phyloP scores from a whole-genome alignment of 805 yeast species.

The Yamadazyma kitorensis region DNA sequence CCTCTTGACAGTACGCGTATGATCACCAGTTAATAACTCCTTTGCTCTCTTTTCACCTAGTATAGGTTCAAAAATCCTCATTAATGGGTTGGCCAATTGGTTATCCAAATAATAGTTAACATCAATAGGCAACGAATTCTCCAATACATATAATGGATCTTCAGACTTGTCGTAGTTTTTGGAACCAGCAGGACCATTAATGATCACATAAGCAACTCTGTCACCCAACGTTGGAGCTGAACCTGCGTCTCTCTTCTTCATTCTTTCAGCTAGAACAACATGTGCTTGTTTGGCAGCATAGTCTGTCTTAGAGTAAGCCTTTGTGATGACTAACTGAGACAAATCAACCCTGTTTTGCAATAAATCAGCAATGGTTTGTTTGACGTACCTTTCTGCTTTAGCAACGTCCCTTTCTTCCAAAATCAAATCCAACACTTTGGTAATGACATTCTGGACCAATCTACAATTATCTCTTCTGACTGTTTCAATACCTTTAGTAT shows the following conservation, averaged over 20 bases:
- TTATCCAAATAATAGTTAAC: conserved; percentile 91
- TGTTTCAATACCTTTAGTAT: conserved; percentile 97
- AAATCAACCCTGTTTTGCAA: conserved; percentile 89
- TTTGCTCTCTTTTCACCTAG: conserved; percentile 82
- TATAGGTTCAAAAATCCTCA: conserved; percentile 93
- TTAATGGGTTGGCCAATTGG: conserved; percentile 87
- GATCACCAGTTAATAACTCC: conserved; percentile 77
- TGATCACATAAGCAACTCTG: conserved; percentile 95
- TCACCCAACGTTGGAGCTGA: conserved; percentile 97
- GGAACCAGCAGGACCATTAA: conserved; percentile 64
- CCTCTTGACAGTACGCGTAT: conserved; percentile 72
- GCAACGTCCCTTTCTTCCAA: conserved; percentile 83
- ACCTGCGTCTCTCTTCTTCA: conserved; percentile 95
- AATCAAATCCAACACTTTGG: conserved; percentile 80
- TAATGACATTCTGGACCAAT: conserved; percentile 90
- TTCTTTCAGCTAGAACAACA: conserved; percentile 91
- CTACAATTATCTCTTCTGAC: conserved; percentile 98
- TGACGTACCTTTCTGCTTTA: conserved; percentile 83
- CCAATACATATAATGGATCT: conserved; percentile 91
- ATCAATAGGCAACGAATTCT: conserved; percentile 89
- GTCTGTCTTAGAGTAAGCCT: conserved; percentile 83
- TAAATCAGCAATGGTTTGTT: conserved; percentile 82
- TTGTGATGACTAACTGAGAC: conserved; percentile 90
- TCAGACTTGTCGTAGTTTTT: conserved; percentile 95
- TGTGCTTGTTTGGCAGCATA: conserved; percentile 97